phyloP scores from a whole-genome alignment of 2,329 filamentous ascomycete species.

The Rhynchosporium secalis region DNA sequence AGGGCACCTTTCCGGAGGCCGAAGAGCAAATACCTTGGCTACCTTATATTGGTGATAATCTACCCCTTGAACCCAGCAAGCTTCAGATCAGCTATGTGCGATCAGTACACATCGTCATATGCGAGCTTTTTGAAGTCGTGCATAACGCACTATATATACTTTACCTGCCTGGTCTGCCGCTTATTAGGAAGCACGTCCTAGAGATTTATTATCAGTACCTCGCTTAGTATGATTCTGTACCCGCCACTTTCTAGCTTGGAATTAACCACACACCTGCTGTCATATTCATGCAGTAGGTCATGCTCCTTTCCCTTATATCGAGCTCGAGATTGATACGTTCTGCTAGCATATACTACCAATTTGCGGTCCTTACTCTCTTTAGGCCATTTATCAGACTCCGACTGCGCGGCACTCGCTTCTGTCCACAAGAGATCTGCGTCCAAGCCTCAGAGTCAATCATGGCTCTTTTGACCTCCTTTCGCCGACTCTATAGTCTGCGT shows the following conservation, averaged over 20 bases:
- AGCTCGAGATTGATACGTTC: conserved; percentile 2
- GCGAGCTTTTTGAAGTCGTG: conserved; percentile 64
- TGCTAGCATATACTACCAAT: conserved; percentile 66
- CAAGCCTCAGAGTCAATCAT: no score
- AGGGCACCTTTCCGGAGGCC: no score
- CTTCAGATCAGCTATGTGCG: no score
- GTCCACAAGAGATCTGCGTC: no score
- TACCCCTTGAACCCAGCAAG: no score
- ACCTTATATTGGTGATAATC: no score
- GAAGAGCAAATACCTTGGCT: no score
- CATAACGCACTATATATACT: conserved; percentile 50
- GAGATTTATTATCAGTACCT: conserved; percentile 67
- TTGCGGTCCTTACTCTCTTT: conserved; percentile 69
- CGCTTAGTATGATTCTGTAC: conserved; percentile 69
- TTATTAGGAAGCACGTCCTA: conserved; percentile 64
- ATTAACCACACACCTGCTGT: conserved; percentile 73
- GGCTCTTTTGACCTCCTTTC: no score
- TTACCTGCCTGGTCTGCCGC: conserved; percentile 65
- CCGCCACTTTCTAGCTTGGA: conserved; percentile 61
- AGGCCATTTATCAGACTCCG: conserved; percentile 54
- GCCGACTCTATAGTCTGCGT: no score
- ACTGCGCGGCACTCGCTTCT: no score
- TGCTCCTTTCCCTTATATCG: conserved; percentile 28
- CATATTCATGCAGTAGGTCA: conserved; percentile 68
- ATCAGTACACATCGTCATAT: no score